Evolutionary conservation across 2,329 filamentous ascomycete genomes (phyloP), one percentile per base, ranked within the genome.

Genomic region (Trichoderma atroviride): DNA sequence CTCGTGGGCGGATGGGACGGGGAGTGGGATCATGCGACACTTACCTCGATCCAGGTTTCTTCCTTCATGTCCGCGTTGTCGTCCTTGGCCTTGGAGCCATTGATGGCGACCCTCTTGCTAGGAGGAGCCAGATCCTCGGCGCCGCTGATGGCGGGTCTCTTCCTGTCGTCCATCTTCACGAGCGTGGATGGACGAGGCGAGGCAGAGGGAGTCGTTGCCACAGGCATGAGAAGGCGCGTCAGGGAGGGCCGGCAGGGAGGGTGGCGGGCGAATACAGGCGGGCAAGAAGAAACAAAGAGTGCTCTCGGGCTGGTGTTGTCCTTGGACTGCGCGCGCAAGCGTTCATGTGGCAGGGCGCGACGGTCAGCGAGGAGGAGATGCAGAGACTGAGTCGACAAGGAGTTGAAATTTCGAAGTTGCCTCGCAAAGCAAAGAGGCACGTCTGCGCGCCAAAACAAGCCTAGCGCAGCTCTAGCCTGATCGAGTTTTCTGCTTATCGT

Each of bases 111-210:
- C 82, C 94, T 91, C 86, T 98, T 99, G 78, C 90, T 92, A 27
- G 95, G 94, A 74, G 95, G 95, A 74, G 92, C 92, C 78, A 92
- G 85, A 75, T 97, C 93, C 80, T 96, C 92, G 77, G 88, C 84
- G 79, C 91, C 92, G 82, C 88, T 87, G 75, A 91, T 87, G 79
- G 94, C 92, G 79, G 94, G 92, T 88, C 96, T 90, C 88, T 99
- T 99, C 88, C 96, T 93, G 86, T 98, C 96, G 88, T 99, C 96
- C 95, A 98, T 99, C 88, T 96, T 97, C 85, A 89, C 86, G 83
- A 92, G 87, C 87, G 90, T 90, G 84, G 93, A 91, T 86, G 92
- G 89, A 88, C 89, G 88, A 86, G 90, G 87, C 79, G 83, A 81
- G 82, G 90, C 86, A 82, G 89, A 87, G 80, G 87, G 86, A 75